Evolutionary conservation across 1,284 basidiomycete genomes (phyloP).

Genomic region (Ustilago hordei): DNA sequence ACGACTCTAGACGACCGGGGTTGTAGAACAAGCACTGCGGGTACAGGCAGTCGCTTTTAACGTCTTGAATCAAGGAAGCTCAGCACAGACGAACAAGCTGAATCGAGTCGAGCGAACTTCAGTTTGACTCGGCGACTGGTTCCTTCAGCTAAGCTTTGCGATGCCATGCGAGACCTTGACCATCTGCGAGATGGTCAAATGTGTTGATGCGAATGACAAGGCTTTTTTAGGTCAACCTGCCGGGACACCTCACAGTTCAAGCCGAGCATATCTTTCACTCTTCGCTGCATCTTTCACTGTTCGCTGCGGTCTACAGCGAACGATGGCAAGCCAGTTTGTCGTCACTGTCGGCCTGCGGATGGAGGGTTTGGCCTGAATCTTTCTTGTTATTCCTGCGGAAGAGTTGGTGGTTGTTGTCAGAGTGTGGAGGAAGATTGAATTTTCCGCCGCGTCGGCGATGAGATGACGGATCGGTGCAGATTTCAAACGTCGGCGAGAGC

Average conservation of each 20-base stretch:
- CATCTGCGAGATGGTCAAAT: not conserved
- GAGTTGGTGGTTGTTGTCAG: not conserved
- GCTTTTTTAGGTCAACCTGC: conserved; percentile 2
- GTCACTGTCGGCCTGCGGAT: not conserved
- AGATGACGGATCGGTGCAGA: conserved; percentile 23
- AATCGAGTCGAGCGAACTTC: too few relatives aligned
- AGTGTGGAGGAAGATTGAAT: not conserved
- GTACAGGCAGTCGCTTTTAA: too few relatives aligned
- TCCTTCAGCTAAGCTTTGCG: conserved; percentile 8
- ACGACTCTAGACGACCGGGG: not conserved
- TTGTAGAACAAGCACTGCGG: not conserved
- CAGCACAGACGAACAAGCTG: not conserved
- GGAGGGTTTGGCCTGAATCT: not conserved
- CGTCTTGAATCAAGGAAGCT: not conserved
- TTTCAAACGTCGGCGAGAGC: conserved; percentile 1
- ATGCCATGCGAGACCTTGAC: conserved; percentile 1
- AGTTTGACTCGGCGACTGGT: conserved; percentile 2
- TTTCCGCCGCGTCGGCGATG: conserved; percentile 4
- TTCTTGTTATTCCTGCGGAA: conserved; percentile 1
- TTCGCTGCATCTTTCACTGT: not conserved
- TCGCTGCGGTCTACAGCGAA: not conserved
- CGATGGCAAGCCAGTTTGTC: not conserved
- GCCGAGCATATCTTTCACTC: not conserved
- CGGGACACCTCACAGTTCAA: not conserved
- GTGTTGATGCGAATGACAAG: not conserved